phyloP scores from a whole-genome alignment of 192 early-diverging fungal species.

The Piromyces sp. region DNA sequence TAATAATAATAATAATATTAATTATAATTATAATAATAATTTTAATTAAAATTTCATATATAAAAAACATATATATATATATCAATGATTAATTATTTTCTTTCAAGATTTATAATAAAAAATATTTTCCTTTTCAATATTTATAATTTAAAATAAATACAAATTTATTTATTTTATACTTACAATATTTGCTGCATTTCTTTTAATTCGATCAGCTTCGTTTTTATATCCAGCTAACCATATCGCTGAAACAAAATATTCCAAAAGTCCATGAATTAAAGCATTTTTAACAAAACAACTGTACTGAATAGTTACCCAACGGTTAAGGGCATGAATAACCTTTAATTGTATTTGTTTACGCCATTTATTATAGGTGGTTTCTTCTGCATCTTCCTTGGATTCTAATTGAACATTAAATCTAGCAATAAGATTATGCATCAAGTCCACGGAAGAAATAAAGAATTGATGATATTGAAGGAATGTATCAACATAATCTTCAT shows the following conservation, averaged over 20 bases:
- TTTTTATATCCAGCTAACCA: background rate
- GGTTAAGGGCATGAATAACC: background rate
- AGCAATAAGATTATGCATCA: slow-evolving; percentile 33
- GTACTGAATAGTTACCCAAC: background rate
- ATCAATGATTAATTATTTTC: too few relatives aligned
- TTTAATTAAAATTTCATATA: too few relatives aligned
- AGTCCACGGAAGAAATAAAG: slow-evolving; percentile 32
- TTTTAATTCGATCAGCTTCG: background rate
- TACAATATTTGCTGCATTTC: background rate
- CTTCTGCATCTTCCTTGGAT: slow-evolving; percentile 7
- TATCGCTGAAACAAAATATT: background rate
- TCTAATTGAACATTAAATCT: slow-evolving; percentile 34
- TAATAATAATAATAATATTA: too few relatives aligned
- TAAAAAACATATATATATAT: too few relatives aligned
- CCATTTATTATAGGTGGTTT: background rate
- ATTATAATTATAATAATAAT: too few relatives aligned
- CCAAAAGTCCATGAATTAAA: background rate
- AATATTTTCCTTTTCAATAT: too few relatives aligned
- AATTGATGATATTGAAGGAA: slow-evolving; percentile 38
- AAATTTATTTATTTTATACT: background rate
- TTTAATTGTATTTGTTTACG: background rate
- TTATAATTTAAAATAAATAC: too few relatives aligned
- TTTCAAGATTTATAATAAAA: too few relatives aligned
- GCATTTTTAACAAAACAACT: background rate
- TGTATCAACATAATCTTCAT: slow-evolving; percentile 46